Percentiles rank a stretch among this genome's conserved stretches.
Conservation (phyloP, 139 green algal genomes). For the Auxenochlorella pyrenoidosa region DNA sequence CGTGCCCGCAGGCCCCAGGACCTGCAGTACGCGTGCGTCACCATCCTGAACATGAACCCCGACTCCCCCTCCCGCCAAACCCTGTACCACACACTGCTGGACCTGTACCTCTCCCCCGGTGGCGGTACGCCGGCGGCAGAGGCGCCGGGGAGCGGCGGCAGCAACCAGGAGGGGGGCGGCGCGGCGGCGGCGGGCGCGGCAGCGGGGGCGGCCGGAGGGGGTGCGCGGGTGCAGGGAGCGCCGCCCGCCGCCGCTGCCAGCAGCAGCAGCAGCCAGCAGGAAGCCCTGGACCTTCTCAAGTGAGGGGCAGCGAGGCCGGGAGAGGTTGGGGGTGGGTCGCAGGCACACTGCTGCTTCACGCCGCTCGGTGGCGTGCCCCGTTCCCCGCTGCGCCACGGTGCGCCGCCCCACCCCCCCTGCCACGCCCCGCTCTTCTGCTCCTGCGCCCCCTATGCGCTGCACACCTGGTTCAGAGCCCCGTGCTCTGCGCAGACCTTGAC, state of each 20-base stretch:
- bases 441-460: too few species aligned
- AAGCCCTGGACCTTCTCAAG: constrained; percentile 86
- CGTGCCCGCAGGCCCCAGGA: constrained; percentile 63
- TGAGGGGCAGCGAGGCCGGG: constrained; percentile 41
- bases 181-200: background rate
- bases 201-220: background rate
- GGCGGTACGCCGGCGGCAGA: too few species aligned
- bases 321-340: too few species aligned
- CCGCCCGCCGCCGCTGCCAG: background rate
- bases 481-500: too few species aligned
- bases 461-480: too few species aligned
- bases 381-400: too few species aligned
- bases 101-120: constrained; percentile 81
- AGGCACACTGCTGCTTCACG: too few species aligned
- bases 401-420: too few species aligned
- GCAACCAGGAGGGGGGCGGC: background rate
- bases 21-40: constrained; percentile 58
- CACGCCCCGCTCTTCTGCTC: too few species aligned
- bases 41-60: constrained; percentile 75
- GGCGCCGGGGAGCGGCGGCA: background rate
- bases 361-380: too few species aligned
- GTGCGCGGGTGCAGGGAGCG: background rate
- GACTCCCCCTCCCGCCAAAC: constrained; percentile 55
- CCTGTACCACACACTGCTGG: constrained; percentile 89
- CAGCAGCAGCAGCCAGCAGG: constrained; percentile 44